Conservation (phyloP, 1,284 basidiomycete species). For the Puccinia triticina region DNA sequence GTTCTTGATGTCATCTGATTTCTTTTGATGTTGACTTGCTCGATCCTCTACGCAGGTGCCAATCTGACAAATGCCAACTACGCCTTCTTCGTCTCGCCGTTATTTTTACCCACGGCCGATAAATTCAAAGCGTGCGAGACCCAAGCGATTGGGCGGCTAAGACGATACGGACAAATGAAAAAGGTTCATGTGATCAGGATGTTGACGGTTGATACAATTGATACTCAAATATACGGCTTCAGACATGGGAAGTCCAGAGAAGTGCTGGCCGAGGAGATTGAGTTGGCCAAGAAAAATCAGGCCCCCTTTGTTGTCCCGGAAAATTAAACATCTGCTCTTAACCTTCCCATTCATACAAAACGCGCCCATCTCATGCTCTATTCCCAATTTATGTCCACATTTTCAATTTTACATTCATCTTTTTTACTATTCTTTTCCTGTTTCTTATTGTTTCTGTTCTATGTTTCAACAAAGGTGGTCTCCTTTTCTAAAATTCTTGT, state of each 20-base stretch:
- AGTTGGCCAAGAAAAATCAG: slow-evolving; percentile 39
- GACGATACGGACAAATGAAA: slow-evolving; percentile 80
- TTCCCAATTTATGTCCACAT: too few species aligned
- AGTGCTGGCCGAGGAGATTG: slow-evolving; percentile 31
- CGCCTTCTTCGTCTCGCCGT: slow-evolving; percentile 88
- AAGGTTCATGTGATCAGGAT: slow-evolving; percentile 80
- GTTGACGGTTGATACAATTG: slow-evolving; percentile 79
- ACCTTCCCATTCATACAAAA: background rate
- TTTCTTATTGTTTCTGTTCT: too few species aligned
- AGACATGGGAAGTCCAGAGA: slow-evolving; percentile 39
- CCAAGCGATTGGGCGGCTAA: slow-evolving; percentile 84
- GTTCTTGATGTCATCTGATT: background rate
- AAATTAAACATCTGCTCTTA: slow-evolving; percentile 2
- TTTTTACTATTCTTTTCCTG: too few species aligned
- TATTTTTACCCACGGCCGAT: slow-evolving; percentile 75
- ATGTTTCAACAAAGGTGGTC: too few species aligned
- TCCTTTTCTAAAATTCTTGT: too few species aligned
- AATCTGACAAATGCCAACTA: slow-evolving; percentile 92
- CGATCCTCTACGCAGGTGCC: slow-evolving; percentile 54
- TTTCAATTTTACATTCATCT: too few species aligned
- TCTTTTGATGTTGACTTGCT: background rate
- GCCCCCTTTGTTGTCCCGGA: slow-evolving; percentile 44
- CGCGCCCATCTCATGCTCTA: background rate
- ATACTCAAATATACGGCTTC: slow-evolving; percentile 71
- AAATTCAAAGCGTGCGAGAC: slow-evolving; percentile 82